A percentile compares a stretch with the other conserved stretches of the same genome.
phyloP scores from a whole-genome alignment of 2,329 filamentous ascomycete species.

The Aspergillus tubingensis region DNA sequence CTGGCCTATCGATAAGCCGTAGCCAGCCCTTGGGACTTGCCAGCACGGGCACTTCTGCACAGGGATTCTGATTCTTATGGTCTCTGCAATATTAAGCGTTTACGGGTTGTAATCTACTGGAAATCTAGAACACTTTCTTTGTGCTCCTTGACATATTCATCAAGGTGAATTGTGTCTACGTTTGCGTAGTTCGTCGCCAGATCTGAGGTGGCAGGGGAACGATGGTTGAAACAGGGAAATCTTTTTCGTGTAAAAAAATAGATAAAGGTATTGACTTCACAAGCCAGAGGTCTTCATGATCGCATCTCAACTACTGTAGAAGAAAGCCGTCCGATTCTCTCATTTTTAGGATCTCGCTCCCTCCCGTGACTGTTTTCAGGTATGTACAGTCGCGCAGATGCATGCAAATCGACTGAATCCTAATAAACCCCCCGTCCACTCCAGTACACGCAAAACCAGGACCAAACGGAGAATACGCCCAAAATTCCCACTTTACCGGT shows the following conservation, averaged over 20 bases:
- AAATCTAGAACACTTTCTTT: too few relatives aligned
- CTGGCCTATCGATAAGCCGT: slow-evolving; percentile 36
- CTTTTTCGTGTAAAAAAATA: slow-evolving; percentile 26
- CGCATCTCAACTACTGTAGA: slow-evolving; percentile 45
- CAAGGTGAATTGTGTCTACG: not conserved
- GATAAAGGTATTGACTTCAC: slow-evolving; percentile 26
- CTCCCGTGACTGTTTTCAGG: slow-evolving; percentile 39
- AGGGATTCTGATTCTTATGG: not conserved
- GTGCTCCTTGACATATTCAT: not conserved
- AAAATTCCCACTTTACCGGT: slow-evolving; percentile 76
- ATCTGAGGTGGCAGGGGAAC: not conserved
- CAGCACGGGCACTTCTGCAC: not conserved
- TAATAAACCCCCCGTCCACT: slow-evolving; percentile 45
- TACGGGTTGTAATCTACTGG: too few relatives aligned
- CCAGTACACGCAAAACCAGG: slow-evolving; percentile 43
- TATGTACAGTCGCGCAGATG: slow-evolving; percentile 46
- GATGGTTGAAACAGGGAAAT: slow-evolving; percentile 15
- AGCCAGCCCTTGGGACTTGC: slow-evolving; percentile 11
- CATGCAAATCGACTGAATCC: slow-evolving; percentile 46
- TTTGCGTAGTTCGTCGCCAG: not conserved
- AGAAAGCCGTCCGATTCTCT: slow-evolving; percentile 43
- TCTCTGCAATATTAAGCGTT: not conserved
- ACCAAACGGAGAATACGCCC: slow-evolving; percentile 43
- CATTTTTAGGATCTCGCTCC: slow-evolving; percentile 41
- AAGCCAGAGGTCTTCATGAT: slow-evolving; percentile 41